phyloP scores from a whole-genome alignment of 371 early-diverging fungal species.

The Mortierella sp. region DNA sequence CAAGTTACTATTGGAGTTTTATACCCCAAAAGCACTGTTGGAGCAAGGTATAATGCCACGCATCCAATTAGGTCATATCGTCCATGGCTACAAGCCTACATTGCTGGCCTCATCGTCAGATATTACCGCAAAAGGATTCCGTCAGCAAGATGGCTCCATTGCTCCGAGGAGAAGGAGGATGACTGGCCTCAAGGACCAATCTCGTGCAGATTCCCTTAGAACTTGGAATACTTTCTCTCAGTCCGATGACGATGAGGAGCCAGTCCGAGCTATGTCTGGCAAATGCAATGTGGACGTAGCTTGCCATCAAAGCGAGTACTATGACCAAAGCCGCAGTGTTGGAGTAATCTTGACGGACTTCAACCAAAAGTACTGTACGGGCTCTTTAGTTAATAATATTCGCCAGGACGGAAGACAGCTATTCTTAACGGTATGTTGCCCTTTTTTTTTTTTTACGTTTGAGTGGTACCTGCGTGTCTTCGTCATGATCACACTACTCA shows the following conservation, averaged over 20 bases:
- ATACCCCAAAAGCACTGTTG: constrained; percentile 19
- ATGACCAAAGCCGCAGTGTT: constrained; percentile 60
- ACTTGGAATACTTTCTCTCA: neutral
- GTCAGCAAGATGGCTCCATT: constrained; percentile 35
- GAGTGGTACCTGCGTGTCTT: neutral
- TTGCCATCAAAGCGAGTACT: constrained; percentile 57
- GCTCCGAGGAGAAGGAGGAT: neutral
- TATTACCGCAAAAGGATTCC: constrained; percentile 25
- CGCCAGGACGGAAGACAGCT: constrained; percentile 64
- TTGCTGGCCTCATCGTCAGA: constrained; percentile 43
- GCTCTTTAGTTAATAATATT: constrained; percentile 64
- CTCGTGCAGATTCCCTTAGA: neutral
- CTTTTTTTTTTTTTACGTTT: neutral
- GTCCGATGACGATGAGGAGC: constrained; percentile 3
- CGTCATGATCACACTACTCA: neutral
- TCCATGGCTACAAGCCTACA: constrained; percentile 61
- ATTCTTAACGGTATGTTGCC: constrained; percentile 59
- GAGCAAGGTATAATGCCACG: constrained; percentile 27
- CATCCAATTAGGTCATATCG: constrained; percentile 55
- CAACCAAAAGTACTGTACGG: constrained; percentile 65
- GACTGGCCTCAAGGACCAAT: constrained; percentile 26
- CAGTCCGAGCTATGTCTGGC: constrained; percentile 54
- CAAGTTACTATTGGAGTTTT: constrained; percentile 52
- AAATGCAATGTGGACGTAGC: constrained; percentile 64
- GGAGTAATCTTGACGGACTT: constrained; percentile 63